Base-by-base conservation (phyloP, 768 basidiomycete species). In the Lactifluus rugatus region DNA sequence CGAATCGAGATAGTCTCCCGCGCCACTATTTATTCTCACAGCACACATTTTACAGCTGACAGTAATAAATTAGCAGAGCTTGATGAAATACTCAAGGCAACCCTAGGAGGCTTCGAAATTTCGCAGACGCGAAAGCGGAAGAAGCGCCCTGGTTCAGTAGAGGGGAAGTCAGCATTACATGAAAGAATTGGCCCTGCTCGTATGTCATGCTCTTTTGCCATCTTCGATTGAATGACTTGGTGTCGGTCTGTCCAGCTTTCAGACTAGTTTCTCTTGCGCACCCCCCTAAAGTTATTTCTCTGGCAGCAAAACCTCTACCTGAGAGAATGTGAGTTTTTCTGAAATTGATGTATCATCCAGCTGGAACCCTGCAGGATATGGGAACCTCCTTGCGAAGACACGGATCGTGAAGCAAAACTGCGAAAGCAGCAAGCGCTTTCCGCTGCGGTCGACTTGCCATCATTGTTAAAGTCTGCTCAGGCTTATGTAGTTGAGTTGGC, bases 381-480 rank as follows among this genome's bases (percentile, higher is more conserved):
- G 28, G 70, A 68, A 17, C 70, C 68, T 19, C 46, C 69, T 8
- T 61, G 51, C 26, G 72, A 71, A 54, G 72, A 73, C 48, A 66
- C 66, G 7, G 61, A 62, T 11, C 53, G 48, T 11, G 68, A 71
- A 31, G 70, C 69, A 2, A 52, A 60, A 21, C 32, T 58, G 5
- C 65, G 72, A 26, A 63, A 60, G 3, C 34, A 58, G 2, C 69
- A 65, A 16, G 71, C 71, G 1, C 57, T 51, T 10, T 67, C 63
- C 3, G 63, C 62, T 36, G 70, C 70, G 5, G 70, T 73, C 10
- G 70, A 72, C 36, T 56, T 64, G 4, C 60, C 57, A 6, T 65
- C 64, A 63, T 56, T 73, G 34, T 47, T 51, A 7, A 64, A 67
- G 57, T 68, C 69, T 7, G 54, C 26, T 8, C 66, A 61, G 36